These are phyloP conservation scores for Corymbia citriodora DNA, from an alignment of 441 rosid genomes.

Conservation along the genomic window DNA sequence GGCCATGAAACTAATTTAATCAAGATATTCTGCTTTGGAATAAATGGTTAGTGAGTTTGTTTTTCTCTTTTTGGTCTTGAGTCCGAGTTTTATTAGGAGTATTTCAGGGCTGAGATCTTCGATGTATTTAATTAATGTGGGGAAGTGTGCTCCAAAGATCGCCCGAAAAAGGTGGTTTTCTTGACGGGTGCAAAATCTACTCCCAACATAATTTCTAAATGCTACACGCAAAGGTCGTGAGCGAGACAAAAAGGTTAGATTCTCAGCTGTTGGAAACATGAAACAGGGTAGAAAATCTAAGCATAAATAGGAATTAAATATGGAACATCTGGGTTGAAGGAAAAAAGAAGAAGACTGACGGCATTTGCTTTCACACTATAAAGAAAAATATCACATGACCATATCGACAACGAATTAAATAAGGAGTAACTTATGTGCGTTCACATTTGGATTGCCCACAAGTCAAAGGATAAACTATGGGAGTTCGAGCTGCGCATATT, in stretches of 20 bases:
- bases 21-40: not conserved
- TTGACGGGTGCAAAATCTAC: not conserved
- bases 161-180: not conserved
- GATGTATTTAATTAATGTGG: not conserved
- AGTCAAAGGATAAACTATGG: not conserved
- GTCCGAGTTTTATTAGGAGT: not conserved
- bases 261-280: not conserved
- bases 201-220: not conserved
- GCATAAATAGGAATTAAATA: not conserved
- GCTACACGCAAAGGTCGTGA: not conserved
- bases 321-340: not conserved
- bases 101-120: not conserved
- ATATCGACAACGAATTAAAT: not conserved
- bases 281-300: not conserved
- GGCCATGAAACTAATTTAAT: not conserved
- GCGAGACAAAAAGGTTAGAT: not conserved
- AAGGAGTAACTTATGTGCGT: not conserved
- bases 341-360: not conserved
- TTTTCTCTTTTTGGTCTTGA: not conserved
- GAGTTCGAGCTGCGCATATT: not conserved
- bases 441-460: not conserved
- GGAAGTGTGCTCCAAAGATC: not conserved
- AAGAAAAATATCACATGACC: too few relatives aligned
- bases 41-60: not conserved
- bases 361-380: too few relatives aligned